Evolutionary conservation across 2,329 filamentous ascomycete genomes (phyloP), one percentile per base, ranked within the genome.

Genomic region (Coniochaeta ligniaria): DNA sequence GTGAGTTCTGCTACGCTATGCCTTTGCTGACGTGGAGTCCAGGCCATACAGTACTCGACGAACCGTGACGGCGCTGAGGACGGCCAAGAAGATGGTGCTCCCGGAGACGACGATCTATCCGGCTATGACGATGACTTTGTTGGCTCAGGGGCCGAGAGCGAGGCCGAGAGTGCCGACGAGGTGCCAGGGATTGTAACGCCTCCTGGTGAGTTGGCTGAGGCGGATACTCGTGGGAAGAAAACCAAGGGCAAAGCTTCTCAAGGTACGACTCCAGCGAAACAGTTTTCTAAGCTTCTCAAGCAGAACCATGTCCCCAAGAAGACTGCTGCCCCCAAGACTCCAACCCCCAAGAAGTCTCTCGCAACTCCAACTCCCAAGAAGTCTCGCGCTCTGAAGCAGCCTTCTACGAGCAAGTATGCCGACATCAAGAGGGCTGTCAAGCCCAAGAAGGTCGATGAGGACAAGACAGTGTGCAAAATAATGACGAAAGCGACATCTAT

Each of bases 81-180:
- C 54, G 67, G 68, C 45, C 65, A 66, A 22, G 66, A 70, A 11
- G 67, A 69, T 16, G 59, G 33, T 5, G 31, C 31, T 6, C 59
- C 58, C 12, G 31, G 26, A 12, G 33, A 59, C n/a, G 59, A 60
- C 31, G 68, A 69, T 16, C 61, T 64, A n/a, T 67, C 63, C 8
- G 65, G 66, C 17, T 63, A 60, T 26, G 72, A 70, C 56, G 69
- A 60, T 9, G 69, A 71, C 31, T 71, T 71, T 22, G 61, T 66
- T 8, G 65, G 63, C 22, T 61, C 62, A 41, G 63, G 60, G 24
- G 67, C 66, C 20, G 68, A 65, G 36, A 67, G 65, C 35, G 69
- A 64, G 11, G 61, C 62, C 36, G 67, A 68, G 20, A 63, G 66
- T n/a, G 66, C 62, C 35, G 67, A 66, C 1, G 67, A 64, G 24